These are phyloP conservation scores for Daedalea quercina DNA, from an alignment of 768 basidiomycete genomes.

Conservation along the genomic window DNA sequence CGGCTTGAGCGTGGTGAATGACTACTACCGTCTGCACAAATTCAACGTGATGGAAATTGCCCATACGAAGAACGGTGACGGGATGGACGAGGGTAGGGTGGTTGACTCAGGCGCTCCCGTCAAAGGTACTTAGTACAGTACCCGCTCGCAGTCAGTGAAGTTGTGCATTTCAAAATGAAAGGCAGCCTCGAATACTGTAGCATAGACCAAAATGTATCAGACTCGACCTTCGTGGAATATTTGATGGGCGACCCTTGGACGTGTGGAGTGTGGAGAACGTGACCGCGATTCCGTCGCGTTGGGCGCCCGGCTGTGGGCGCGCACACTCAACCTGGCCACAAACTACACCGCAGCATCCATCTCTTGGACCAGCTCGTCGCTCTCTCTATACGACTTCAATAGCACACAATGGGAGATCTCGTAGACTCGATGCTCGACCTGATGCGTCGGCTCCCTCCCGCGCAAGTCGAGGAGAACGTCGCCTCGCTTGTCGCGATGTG, in stretches of 20 bases:
- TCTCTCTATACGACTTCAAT: neutral
- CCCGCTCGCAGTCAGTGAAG: too few relatives aligned
- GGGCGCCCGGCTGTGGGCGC: too few relatives aligned
- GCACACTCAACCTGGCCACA: too few relatives aligned
- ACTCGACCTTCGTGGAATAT: too few relatives aligned
- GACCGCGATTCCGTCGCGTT: too few relatives aligned
- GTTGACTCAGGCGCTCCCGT: neutral
- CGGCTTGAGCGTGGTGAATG: slow-evolving; percentile 65
- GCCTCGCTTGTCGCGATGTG: slow-evolving; percentile 72
- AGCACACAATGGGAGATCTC: slow-evolving; percentile 55
- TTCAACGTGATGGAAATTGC: slow-evolving; percentile 79
- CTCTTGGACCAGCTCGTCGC: neutral
- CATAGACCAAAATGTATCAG: too few relatives aligned
- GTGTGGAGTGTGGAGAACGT: too few relatives aligned
- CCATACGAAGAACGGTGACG: slow-evolving; percentile 30
- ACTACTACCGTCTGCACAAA: slow-evolving; percentile 66
- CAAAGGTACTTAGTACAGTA: neutral
- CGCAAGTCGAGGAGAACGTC: slow-evolving; percentile 82
- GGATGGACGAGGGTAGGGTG: neutral
- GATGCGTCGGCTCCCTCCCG: slow-evolving; percentile 93
- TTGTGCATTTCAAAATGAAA: too few relatives aligned
- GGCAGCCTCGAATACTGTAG: neutral
- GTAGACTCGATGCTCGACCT: slow-evolving; percentile 94
- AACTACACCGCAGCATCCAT: neutral
- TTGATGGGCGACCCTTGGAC: too few relatives aligned